Conservation (phyloP, 176 grass and related monocot species). For the Triticum timopheevii region DNA sequence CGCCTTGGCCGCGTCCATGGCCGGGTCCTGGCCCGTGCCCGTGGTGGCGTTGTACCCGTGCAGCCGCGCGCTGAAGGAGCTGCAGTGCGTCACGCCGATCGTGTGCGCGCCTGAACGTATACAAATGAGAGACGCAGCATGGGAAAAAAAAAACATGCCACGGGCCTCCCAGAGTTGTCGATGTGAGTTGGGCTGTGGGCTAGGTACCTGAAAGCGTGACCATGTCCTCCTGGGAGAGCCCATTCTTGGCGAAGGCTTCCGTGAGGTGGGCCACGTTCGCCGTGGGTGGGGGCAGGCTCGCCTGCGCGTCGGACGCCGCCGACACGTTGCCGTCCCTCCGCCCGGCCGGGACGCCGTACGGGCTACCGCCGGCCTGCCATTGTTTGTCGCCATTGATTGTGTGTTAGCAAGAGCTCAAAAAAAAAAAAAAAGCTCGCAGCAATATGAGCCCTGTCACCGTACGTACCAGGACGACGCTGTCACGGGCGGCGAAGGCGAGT, state of each 20-base stretch:
- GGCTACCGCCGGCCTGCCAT: slow-evolving; percentile 52
- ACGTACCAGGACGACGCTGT: slow-evolving; percentile 54
- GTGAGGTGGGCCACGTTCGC: slow-evolving; percentile 35
- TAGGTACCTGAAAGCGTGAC: slow-evolving; percentile 57
- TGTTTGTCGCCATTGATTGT: not conserved
- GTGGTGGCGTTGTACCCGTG: slow-evolving; percentile 31
- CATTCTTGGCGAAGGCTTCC: slow-evolving; percentile 35
- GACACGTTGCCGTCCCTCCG: slow-evolving; percentile 65
- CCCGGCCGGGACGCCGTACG: slow-evolving; percentile 63
- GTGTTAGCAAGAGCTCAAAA: not conserved
- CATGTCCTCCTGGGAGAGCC: slow-evolving; percentile 64
- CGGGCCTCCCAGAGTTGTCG: not conserved
- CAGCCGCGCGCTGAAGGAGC: slow-evolving; percentile 55
- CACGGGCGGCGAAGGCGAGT: slow-evolving; percentile 65
- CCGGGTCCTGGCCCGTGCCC: slow-evolving; percentile 25
- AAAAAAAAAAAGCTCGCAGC: not conserved
- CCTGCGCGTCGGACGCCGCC: slow-evolving; percentile 22
- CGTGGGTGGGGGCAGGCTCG: slow-evolving; percentile 36
- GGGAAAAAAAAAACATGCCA: not conserved
- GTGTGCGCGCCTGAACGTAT: slow-evolving; percentile 48
- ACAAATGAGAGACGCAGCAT: not conserved
- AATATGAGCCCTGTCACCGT: not conserved
- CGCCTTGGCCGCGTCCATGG: slow-evolving; percentile 37
- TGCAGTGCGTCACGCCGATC: slow-evolving; percentile 55
- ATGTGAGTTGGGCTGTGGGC: not conserved